Conservation (phyloP, 495 filamentous ascomycete genomes). For the Podospora anserina region DNA sequence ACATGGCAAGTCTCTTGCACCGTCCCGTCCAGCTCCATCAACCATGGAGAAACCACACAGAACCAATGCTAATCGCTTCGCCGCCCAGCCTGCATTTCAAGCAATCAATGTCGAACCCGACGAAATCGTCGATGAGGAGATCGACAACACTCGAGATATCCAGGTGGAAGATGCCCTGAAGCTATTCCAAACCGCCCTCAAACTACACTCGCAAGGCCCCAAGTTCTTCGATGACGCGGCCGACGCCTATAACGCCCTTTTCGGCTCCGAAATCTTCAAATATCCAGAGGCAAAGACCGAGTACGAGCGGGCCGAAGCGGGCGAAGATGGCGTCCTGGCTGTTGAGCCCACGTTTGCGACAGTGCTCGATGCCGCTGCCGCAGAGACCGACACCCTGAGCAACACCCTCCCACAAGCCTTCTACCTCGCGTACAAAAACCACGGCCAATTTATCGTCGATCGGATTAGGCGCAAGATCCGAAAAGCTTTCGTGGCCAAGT, state of each 20-base stretch:
- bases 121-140: conserved; percentile 81
- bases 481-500: conserved; percentile 27
- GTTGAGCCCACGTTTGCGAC: conserved; percentile 39
- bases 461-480: conserved; percentile 53
- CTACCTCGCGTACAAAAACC: conserved; percentile 91
- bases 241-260: conserved; percentile 79
- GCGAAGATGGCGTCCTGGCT: conserved; percentile 49
- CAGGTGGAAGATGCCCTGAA: conserved; percentile 96
- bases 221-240: conserved; percentile 69
- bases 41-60: not conserved
- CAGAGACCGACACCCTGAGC: conserved; percentile 63
- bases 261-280: conserved; percentile 89
- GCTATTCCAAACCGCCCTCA: conserved; percentile 87
- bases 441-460: conserved; percentile 85
- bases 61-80: not conserved
- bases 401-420: conserved; percentile 84
- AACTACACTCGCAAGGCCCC: conserved; percentile 85
- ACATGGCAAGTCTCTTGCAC: conserved; percentile 15
- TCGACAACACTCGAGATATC: conserved; percentile 92
- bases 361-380: conserved; percentile 41
- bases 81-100: conserved; percentile 58
- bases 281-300: conserved; percentile 82
- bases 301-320: conserved; percentile 61
- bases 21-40: not conserved
- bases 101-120: conserved; percentile 92